A percentile compares a stretch with the other conserved stretches of the same genome.
phyloP scores from a whole-genome alignment of 164 flowering plant genomes.

The Piper betle region DNA sequence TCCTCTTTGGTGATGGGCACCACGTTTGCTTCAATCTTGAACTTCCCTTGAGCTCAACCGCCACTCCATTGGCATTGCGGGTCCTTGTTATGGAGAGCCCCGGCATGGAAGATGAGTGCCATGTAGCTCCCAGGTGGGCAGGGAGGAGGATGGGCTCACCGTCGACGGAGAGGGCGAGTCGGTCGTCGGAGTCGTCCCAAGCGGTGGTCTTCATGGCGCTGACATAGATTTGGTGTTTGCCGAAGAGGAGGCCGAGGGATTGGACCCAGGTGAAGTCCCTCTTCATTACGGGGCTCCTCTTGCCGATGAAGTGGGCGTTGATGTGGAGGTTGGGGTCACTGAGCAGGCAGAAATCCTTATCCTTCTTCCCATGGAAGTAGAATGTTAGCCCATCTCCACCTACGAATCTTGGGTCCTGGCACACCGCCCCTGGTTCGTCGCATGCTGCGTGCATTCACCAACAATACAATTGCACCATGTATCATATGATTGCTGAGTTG shows the following conservation, averaged over 20 bases:
- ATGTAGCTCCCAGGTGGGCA: slow-evolving; percentile 2
- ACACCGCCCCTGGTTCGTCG: slow-evolving; percentile 15
- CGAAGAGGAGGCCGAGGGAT: slow-evolving; percentile 12
- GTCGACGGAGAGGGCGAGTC: slow-evolving; percentile 9
- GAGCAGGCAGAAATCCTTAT: slow-evolving; percentile 17
- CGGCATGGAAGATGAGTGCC: neutral
- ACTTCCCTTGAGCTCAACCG: slow-evolving; percentile 1
- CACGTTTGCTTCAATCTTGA: slow-evolving; percentile 3
- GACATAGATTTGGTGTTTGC: slow-evolving; percentile 8
- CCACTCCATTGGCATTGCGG: slow-evolving; percentile 6
- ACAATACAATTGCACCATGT: neutral
- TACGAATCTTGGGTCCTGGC: slow-evolving; percentile 21
- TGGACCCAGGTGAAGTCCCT: slow-evolving; percentile 23
- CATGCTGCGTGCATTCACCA: slow-evolving; percentile 11
- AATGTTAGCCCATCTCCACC: slow-evolving; percentile 25
- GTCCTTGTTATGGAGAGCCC: slow-evolving; percentile 3
- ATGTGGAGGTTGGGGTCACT: slow-evolving; percentile 21
- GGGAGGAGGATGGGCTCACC: slow-evolving; percentile 10
- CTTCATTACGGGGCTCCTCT: slow-evolving; percentile 3
- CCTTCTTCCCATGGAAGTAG: slow-evolving; percentile 24
- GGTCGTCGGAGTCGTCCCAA: slow-evolving; percentile 15
- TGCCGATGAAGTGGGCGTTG: slow-evolving; percentile 25
- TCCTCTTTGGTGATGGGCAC: slow-evolving; percentile 9
- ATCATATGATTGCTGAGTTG: too few relatives aligned
- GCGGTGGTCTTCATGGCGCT: slow-evolving; percentile 8